Evolutionary conservation across 2,329 filamentous ascomycete genomes (phyloP), one percentile per base, ranked within the genome.

Genomic region (Elsinoe fawcettii): DNA sequence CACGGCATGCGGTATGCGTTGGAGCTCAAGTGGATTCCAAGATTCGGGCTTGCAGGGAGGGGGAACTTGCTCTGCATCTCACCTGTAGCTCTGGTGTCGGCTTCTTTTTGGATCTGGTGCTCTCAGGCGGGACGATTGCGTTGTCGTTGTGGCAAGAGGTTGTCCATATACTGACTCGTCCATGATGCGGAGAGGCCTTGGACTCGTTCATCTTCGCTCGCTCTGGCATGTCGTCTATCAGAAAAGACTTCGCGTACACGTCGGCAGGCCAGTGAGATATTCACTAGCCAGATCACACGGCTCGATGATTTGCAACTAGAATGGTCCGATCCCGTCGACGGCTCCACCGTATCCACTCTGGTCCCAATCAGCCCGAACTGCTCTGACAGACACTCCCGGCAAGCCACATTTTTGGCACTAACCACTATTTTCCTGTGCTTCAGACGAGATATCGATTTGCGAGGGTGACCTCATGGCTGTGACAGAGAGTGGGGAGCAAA

Each of bases 241-340:
- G 14, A 32, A 27, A 27, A 51, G 14, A 34, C 16, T 37, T 51
- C 47, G 47, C 47, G 47, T 51, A 36, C 36, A 34, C 25, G 30
- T 32, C 16, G n/a, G 30, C n/a, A 20, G 27, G n/a, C n/a, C n/a
- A n/a, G n/a, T n/a, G n/a, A n/a, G n/a, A n/a, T n/a, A n/a, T n/a
- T n/a, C 46, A 39, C 12, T 39, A 39, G 49, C 30, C 49, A 53
- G 49, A 53, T 53, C 49, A 53, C 34, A 39, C 49, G 49, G 49
- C 34, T 36, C 49, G 34, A 51, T 51, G 46, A 51, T 51, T 51
- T 51, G 46, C 46, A 22, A 32, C 46, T 51, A 51, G 46, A 34
- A 32, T 14, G 46, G 27, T 51, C 46, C 16, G 46, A 51, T 51
- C 46, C 46, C 46, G 46, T 51, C 46, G 23, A 16, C 46, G 46